Conservation (phyloP, 805 yeast genomes). For the Metschnikowia henanensis region DNA sequence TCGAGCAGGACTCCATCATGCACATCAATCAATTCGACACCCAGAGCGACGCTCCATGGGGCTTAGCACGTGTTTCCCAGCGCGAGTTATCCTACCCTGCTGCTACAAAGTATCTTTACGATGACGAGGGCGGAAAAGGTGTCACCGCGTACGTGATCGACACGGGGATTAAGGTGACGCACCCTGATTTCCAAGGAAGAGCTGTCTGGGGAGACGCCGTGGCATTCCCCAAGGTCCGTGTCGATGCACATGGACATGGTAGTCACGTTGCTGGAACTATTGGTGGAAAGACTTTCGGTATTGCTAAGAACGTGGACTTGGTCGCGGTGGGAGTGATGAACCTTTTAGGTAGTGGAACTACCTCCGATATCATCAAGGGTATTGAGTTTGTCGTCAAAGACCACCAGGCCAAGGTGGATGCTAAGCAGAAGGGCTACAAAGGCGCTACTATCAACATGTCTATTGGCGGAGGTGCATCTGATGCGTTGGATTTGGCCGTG, state of each 20-base stretch:
- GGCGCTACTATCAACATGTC: constrained; percentile 94
- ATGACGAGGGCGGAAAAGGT: constrained; percentile 75
- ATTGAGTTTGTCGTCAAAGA: constrained; percentile 80
- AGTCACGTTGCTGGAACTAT: constrained; percentile 98
- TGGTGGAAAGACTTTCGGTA: constrained; percentile 77
- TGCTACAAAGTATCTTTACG: constrained; percentile 51
- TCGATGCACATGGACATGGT: constrained; percentile 93
- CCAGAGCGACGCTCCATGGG: constrained; percentile 94
- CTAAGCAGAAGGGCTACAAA: constrained; percentile 63
- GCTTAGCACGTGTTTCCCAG: constrained; percentile 87
- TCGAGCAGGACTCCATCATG: constrained; percentile 26
- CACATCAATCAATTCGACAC: constrained; percentile 48
- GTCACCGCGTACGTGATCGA: constrained; percentile 87
- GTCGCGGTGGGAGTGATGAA: constrained; percentile 85
- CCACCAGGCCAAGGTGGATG: constrained; percentile 55
- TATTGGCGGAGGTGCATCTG: constrained; percentile 89
- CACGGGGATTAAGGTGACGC: constrained; percentile 79
- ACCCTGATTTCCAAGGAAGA: constrained; percentile 79
- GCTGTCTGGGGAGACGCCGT: constrained; percentile 81
- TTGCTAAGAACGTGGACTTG: constrained; percentile 75
- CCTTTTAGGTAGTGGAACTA: constrained; percentile 79
- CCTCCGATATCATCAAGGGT: constrained; percentile 84
- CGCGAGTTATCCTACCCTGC: constrained; percentile 48
- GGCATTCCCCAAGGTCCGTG: constrained; percentile 61
- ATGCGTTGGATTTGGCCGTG: constrained; percentile 83